Conservation (phyloP, 768 basidiomycete genomes). For the Hemileccinum impolitum region DNA sequence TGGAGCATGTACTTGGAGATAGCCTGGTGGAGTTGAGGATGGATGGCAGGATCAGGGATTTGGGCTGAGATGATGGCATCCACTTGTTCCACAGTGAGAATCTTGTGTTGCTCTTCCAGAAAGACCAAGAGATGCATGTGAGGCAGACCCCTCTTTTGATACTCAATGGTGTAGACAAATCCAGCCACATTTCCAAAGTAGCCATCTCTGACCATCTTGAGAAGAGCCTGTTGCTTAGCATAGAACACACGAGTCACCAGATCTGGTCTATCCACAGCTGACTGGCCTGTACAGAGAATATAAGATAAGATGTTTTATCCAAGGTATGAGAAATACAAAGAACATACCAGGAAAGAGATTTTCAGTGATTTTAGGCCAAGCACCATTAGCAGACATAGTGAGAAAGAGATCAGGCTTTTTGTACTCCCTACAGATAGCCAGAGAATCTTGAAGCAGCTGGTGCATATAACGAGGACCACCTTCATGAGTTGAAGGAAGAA, state of each 20-base stretch:
- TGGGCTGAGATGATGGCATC: background rate
- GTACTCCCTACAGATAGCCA: conserved; percentile 41
- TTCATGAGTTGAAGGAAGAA: conserved; percentile 40
- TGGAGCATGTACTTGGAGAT: background rate
- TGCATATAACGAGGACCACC: conserved; percentile 40
- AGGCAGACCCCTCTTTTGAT: conserved; percentile 54
- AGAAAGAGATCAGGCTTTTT: conserved; percentile 29
- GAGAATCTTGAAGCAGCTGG: conserved; percentile 41
- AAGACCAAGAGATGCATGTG: too few relatives aligned
- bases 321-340: background rate
- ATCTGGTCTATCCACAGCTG: background rate
- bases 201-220: conserved; percentile 30
- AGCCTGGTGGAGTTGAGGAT: background rate
- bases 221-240: conserved; percentile 34
- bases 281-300: background rate
- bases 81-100: background rate
- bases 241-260: background rate
- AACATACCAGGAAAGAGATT: conserved; percentile 34
- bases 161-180: conserved; percentile 50
- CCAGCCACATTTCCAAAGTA: conserved; percentile 43
- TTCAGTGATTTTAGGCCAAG: conserved; percentile 41
- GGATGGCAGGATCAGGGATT: background rate
- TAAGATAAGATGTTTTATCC: background rate
- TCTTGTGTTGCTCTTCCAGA: background rate
- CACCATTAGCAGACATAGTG: conserved; percentile 41